Base-by-base conservation (phyloP, 805 yeast genomes). In the Yarrowia alimentaria region DNA sequence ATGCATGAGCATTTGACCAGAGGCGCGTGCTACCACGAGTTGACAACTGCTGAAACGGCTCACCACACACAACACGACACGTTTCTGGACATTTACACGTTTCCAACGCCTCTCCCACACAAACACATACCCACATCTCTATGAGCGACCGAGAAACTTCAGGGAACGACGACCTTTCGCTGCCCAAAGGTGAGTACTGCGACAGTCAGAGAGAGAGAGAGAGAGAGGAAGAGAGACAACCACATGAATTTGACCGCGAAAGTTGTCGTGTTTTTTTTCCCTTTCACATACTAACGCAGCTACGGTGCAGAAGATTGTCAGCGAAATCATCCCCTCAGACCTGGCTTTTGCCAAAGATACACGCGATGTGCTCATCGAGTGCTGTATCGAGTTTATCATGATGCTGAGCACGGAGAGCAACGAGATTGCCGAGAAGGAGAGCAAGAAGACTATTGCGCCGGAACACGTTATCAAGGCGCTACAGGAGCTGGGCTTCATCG, bases 371-470 rank as follows among this genome's bases (percentile, higher is more conserved):
- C 78, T 93, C 35, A 91, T 95, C 34, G 97, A 93, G 64, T 91
- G 96, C 66, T 89, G 97, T 60, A 88, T 93, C 52, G 96, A 89
- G 68, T 91, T 93, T 65, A 83, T 93, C 54, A 91, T 93, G 95
- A 87, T 91, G 54, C 71, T 91, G 33, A 85, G 96, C 9, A 87
- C 95, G 3, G 95, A 89, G 68, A 83, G 91, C 52, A 90, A 91
- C 61, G 98, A 93, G 56, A 89, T 93, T 57, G 98, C 98, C 1
- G 98, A 93, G 60, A 85, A 84, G 60, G 99, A 93, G 64, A 81
- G 94, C 50, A 93, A 93, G 67, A 93, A 93, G 68, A 93, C 99
- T 2, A 93, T 93, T 34, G 95, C 96, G 0, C 84, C 95, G 1
- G 99, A 93, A 64, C 99, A 93, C 64, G 97, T 93, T 29, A 76